Base-by-base conservation (phyloP, 176 grass and related monocot genomes). In the Carex cristatella region DNA sequence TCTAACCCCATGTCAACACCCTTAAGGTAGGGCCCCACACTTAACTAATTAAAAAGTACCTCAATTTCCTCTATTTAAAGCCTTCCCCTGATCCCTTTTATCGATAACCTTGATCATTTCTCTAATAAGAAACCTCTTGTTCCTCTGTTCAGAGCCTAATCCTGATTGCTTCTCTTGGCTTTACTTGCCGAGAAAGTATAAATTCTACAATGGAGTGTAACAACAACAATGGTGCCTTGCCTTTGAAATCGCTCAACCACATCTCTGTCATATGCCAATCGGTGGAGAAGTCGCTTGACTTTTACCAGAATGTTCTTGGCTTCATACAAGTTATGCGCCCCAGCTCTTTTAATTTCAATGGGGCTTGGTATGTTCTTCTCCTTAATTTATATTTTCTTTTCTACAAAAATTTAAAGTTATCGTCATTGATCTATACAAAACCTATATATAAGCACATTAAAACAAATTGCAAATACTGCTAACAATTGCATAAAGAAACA, bases 231-330 rank as follows among this genome's bases (percentile, higher is more conserved):
- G 86, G 88, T 7, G 84, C 33, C 4, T 81, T 97, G 82, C 90
- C 89, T 69, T 92, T 97, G 72, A 69, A 86, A 16, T 86, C 92
- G 56, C 72, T 98, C 82, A 98, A 94, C 86, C 95, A 98, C 92
- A 81, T 98, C 81, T 98, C 95, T 1, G 40, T 98, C 42, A 73
- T 91, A 35, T 98, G 95, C 90, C 89, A 88, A 64, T 94, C 88
- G 2, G 84, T 98, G 4, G 64, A 83, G 74, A 86, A 46, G 72
- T 94, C 95, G 7, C 58, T 90, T 30, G 40, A 64, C 48, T 98
- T 98, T 91, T 98, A 98, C 89, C 80, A 86, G 79, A 56, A 94
- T 87, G 85, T 98, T 27, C 92, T 98, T 23, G 95, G 95, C 15
- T 98, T 98, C 89, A 8, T 79, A 80, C 88, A 88, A 51, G 42